Evolutionary conservation across 805 yeast species (phyloP).

Genomic region (Wickerhamomyces silvicola): DNA sequence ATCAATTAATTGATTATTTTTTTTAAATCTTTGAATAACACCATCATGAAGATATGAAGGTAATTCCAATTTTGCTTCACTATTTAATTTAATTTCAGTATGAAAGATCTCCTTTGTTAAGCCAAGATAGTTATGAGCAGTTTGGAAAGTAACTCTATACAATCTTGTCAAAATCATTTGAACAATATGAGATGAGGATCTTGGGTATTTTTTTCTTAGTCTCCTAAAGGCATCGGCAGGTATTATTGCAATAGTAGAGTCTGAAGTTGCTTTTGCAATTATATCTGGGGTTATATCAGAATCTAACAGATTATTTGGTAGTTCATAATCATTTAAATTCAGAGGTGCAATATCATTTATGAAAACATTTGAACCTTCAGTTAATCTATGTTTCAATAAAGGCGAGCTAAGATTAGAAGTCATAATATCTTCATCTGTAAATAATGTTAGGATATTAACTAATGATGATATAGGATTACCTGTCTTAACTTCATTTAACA

Average conservation of each 20-base stretch:
- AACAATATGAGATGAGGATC: slow-evolving; percentile 88
- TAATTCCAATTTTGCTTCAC: slow-evolving; percentile 37
- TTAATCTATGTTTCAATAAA: background rate
- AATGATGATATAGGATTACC: slow-evolving; percentile 85
- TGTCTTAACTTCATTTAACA: slow-evolving; percentile 71
- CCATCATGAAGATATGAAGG: slow-evolving; percentile 63
- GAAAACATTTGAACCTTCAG: background rate
- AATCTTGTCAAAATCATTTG: slow-evolving; percentile 85
- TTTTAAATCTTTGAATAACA: slow-evolving; percentile 38
- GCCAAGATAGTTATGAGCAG: slow-evolving; percentile 83
- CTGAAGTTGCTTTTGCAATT: slow-evolving; percentile 67
- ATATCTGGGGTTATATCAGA: slow-evolving; percentile 23
- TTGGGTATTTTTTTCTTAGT: slow-evolving; percentile 69
- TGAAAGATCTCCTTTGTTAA: slow-evolving; percentile 74
- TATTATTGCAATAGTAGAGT: slow-evolving; percentile 85
- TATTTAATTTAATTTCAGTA: slow-evolving; percentile 65
- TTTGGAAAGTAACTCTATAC: slow-evolving; percentile 85
- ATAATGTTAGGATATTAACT: slow-evolving; percentile 70
- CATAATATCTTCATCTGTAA: slow-evolving; percentile 46
- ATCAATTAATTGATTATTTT: too few relatives aligned
- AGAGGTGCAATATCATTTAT: slow-evolving; percentile 14
- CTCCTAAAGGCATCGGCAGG: slow-evolving; percentile 78
- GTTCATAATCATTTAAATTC: slow-evolving; percentile 8
- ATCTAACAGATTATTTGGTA: background rate
- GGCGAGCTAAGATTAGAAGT: background rate